Evolutionary conservation across 257 asterid genomes (phyloP), one percentile per base, ranked within the genome.

Genomic region (Solanum sparsipilum): DNA sequence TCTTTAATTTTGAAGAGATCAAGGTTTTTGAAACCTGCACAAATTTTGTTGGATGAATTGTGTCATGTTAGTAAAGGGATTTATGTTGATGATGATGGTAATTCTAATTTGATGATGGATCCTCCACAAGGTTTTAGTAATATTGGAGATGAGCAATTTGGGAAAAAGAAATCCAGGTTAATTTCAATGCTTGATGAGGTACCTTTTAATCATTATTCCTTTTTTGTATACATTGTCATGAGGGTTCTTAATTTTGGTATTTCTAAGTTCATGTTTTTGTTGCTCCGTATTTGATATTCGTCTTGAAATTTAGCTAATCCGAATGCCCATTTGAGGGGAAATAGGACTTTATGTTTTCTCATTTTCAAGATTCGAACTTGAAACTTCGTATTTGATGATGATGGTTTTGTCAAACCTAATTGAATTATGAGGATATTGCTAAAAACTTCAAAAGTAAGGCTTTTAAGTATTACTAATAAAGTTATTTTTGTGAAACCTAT

Each of bases 111-210:
- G 44, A 36, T 89, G 88, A 34, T 92, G 87, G 93, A 93, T 36
- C 46, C 83, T 38, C 87, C 79, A 90, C 84, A 87, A 20, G 81
- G 84, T 88, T 91, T 91, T 90, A 85, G 88, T 58, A 92, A 87
- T 84, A 32, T 32, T 32, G 94, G 93, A 13, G 97, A 90, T 13
- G 87, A 93, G 34, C 95, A 91, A 75, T 75, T 35, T n/a, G 89
- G 92, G 71, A 90, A 95, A 94, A 96, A 96, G 92, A 97, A 96
- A 41, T 94, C 99, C 27, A 94, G 95, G 88, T 86, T 97, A 84
- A 93, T 97, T 84, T 93, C 98, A 1, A 90, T 97, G 96, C 99
- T 97, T 23, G 90, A 96, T 76, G 99, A 97, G 99, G 99, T 97
- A 93, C 31, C 71, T 83, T 86, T 67, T 74, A 18, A 32, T 83